A percentile compares a stretch with the other conserved stretches of the same genome.
Conservation (phyloP, 2,329 filamentous ascomycete species). For the Tolypocladium album region DNA sequence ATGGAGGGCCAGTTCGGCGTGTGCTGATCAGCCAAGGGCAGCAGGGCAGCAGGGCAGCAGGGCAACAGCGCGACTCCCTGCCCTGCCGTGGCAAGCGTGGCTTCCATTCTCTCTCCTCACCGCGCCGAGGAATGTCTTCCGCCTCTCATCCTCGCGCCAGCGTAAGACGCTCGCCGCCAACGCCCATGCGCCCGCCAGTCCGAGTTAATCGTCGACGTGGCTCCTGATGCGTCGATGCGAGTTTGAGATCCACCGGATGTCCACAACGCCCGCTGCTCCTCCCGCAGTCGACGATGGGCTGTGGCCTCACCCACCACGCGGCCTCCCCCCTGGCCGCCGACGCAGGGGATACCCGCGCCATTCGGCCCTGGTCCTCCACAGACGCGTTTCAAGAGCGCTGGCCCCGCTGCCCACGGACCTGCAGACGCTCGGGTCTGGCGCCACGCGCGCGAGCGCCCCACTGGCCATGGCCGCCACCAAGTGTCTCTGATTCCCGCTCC, state of each 20-base stretch:
- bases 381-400: not conserved
- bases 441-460: not conserved
- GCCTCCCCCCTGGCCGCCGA: not conserved
- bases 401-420: not conserved
- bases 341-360: not conserved
- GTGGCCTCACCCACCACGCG: not conserved
- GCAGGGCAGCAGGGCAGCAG: too few relatives aligned
- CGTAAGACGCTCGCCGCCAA: not conserved
- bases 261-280: not conserved
- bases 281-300: not conserved
- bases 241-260: not conserved
- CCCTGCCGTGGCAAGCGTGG: too few relatives aligned
- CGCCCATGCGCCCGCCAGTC: not conserved
- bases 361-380: not conserved
- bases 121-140: not conserved
- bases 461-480: not conserved
- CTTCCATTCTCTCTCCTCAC: not conserved
- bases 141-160: not conserved
- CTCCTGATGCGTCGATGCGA: not conserved
- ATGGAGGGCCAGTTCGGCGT: not conserved
- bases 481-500: not conserved
- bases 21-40: not conserved
- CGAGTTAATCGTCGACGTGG: not conserved
- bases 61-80: not conserved
- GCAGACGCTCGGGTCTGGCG: not conserved